Evolutionary conservation across 164 flowering plant genomes (phyloP), one percentile per base, ranked within the genome.

Genomic region (Vitis riparia): DNA sequence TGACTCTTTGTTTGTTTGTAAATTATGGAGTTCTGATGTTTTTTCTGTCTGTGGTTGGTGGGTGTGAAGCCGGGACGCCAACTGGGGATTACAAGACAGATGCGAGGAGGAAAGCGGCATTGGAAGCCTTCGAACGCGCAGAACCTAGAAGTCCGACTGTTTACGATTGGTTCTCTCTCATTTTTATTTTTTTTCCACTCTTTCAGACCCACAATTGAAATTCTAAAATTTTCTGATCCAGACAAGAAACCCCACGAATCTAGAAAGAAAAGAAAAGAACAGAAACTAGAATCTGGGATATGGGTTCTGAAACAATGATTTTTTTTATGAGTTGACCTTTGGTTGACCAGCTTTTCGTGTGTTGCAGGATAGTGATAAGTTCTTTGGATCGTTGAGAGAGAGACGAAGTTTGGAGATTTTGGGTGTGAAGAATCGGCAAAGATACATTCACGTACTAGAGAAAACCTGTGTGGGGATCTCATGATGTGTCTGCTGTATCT

Each of bases 351-450:
- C 8, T 55, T 44, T 56, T 9, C 55, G n/a, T 56, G 56, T 61
- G 6, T 51, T 77, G 64, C 85, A 91, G 94, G 97, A 79, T 92
- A 5, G 80, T 92, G 74, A 84, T 89, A 19, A 85, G 84, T 79
- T 88, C 93, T 70, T 72, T 88, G 86, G 94, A 92, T 78, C 87
- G 93, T 71, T 89, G 77, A 85, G 75, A 69, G 32, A 50, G 68
- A 65, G 65, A 37, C 7, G 66, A 74, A 70, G 19, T 27, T 37
- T 37, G 71, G 47, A 13, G 75, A 74, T 61, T 74, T 77, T 73
- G 11, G 13, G 63, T 14, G 12, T 15, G 60, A 57, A 19, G 66
- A 62, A 66, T 47, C 57, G 14, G 62, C 55, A 0, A 14, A 16
- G 12, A 56, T 30, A 55, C 44, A 19, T 11, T 50, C 55, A 49